Base-by-base conservation (phyloP, 257 asterid genomes). In the Plantago elongata region DNA sequence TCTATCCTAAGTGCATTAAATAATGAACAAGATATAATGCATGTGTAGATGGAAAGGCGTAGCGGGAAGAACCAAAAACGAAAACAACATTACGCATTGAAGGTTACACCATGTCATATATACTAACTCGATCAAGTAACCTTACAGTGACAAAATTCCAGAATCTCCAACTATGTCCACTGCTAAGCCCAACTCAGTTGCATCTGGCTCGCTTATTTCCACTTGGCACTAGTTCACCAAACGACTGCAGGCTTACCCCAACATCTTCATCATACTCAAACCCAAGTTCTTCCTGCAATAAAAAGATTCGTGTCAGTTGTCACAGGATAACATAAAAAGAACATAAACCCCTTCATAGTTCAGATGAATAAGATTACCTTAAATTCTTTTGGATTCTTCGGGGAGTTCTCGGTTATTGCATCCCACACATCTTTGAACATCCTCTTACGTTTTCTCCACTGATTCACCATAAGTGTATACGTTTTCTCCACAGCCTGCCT, bases 361-460 rank as follows among this genome's bases (percentile, higher is more conserved):
- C 6, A 4, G n/a, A 14, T 22, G 7, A 11, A 11, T 5, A 17
- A 5, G 37, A 52, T 27, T 72, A 89, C 97, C 95, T 92, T 89
- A 42, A 92, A 89, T 72, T 89, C 96, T 63, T 89, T 84, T 13
- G 67, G 78, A 69, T 84, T 83, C 78, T 92, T 92, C 12, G 99
- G 96, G 12, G 96, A 92, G 70, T 87, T 93, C 73, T 89, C 96
- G 5, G 97, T 93, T 45, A 93, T 87, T 62, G 95, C 91, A 71
- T 85, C 92, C 99, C 99, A 93, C 15, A 89, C 29, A 66, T 87
- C 99, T 76, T 71, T 89, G 76, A 79, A 93, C 97, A 89, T 93
- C 73, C 96, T 83, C 87, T 93, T 93, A 51, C 96, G 91, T 68
- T 63, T 83, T 78, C 81, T 82, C 99, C 99, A 87, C 48, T 89